Evolutionary conservation across 768 basidiomycete genomes (phyloP), one percentile per base, ranked within the genome.

Genomic region (Heimioporus sp.): DNA sequence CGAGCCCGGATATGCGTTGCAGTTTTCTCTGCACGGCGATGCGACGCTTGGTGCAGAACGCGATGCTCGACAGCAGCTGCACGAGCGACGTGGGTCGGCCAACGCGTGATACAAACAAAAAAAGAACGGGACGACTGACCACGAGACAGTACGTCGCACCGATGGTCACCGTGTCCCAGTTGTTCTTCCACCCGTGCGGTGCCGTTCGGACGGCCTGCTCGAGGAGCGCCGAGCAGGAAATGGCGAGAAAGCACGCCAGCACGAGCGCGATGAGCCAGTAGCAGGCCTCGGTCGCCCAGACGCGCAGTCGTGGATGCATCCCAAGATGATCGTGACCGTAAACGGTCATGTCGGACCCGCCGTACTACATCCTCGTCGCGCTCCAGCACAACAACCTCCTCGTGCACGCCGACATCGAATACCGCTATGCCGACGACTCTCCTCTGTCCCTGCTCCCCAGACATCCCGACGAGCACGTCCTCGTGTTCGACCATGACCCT

Each of bases 361-460:
- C 90, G 17, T 82, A 77, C 69, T 92, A 88, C 59, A 66, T 92
- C 36, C 78, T 92, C 49, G 72, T 86, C 48, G 81, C 86, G 11
- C 65, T 78, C 20, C 67, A 68, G 19, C 53, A 64, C 43, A 70
- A 73, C 30, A 45, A 46, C 76, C 19, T 70, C 72, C 60, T 74
- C 43, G 70, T 77, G 11, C 90, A 92, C 62, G 87, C 88, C 5
- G 71, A 74, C 39, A 83, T 93, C 16, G 86, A 92, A 59, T 92
- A 92, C 65, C 86, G 89, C 60, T 92, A 89, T 62, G 79, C 81
- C 17, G 89, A 93, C 59, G 91, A 93, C 62, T 77, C 85, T 0
- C 84, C 88, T 4, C 67, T 81, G n/a, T 68, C 80, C 11, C 69
- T 92, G 12, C 69, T 90, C 37, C 84, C 87, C 5, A 77, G 73